Evolutionary conservation across 2,329 filamentous ascomycete species (phyloP).

Genomic region (Curvularia verruculosa): DNA sequence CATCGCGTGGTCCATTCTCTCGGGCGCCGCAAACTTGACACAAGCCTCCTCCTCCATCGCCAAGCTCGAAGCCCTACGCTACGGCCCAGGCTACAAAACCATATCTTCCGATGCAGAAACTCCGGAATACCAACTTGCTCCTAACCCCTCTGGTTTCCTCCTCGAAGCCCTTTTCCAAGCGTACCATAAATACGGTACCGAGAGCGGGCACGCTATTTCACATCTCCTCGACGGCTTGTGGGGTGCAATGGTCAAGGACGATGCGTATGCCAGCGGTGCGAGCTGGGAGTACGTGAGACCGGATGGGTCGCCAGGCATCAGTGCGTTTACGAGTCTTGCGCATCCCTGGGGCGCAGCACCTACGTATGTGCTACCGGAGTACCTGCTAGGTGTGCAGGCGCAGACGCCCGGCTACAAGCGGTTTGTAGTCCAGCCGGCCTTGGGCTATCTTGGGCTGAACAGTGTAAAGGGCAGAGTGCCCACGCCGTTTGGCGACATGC

Average conservation of each 20-base stretch:
- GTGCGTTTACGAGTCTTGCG: constrained; percentile 51
- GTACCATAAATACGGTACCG: constrained; percentile 21
- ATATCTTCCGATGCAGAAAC: constrained; percentile 15
- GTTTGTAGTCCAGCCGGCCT: constrained; percentile 3
- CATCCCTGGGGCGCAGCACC: constrained; percentile 56
- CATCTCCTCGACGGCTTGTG: constrained; percentile 50
- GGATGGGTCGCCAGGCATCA: constrained; percentile 50
- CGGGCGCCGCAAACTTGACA: constrained; percentile 42
- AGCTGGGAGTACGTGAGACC: constrained; percentile 56
- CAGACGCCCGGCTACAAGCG: constrained; percentile 18
- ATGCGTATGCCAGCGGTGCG: constrained; percentile 48
- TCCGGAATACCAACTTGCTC: constrained; percentile 31
- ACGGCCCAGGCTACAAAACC: constrained; percentile 5
- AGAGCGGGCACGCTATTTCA: constrained; percentile 17
- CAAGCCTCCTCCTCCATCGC: constrained; percentile 40
- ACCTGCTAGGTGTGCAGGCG: constrained; percentile 22
- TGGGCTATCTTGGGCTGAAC: neutral
- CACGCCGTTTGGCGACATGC: neutral
- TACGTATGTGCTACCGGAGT: constrained; percentile 50
- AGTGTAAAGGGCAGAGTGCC: neutral
- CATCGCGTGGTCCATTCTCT: constrained; percentile 44
- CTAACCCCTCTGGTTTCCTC: constrained; percentile 56
- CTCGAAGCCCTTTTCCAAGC: constrained; percentile 46
- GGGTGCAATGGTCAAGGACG: constrained; percentile 51
- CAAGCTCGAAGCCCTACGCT: constrained; percentile 24